A percentile compares a stretch with the other conserved stretches of the same genome.
Evolutionary conservation across 2,329 filamentous ascomycete species (phyloP).

Genomic region (Diatrype stigma): DNA sequence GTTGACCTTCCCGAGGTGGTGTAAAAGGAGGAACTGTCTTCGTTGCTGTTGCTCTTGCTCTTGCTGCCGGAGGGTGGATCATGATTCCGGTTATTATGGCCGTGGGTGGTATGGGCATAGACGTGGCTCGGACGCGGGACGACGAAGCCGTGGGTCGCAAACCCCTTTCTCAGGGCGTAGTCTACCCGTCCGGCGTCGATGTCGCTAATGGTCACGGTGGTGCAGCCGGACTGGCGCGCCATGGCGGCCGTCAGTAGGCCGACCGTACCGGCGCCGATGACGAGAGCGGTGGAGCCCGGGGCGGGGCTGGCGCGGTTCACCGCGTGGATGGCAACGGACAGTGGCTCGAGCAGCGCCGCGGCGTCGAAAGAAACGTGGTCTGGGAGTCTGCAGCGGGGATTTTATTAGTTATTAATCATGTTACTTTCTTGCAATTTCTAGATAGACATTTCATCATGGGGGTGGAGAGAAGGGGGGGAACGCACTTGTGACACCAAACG

Average conservation of each 20-base stretch:
- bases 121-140: constrained; percentile 42
- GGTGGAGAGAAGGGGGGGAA: not conserved
- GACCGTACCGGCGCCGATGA: constrained; percentile 62
- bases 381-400: constrained; percentile 42
- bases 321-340: constrained; percentile 59
- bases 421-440: no score
- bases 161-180: constrained; percentile 55
- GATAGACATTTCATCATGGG: not conserved
- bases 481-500: constrained; percentile 58
- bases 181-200: constrained; percentile 55
- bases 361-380: constrained; percentile 55
- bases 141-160: constrained; percentile 56
- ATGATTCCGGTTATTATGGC: no score
- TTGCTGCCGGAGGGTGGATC: no score
- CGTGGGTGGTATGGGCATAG: no score
- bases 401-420: constrained; percentile 15
- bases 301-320: constrained; percentile 50
- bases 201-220: constrained; percentile 56
- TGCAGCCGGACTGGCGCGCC: constrained; percentile 57
- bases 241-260: constrained; percentile 61
- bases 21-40: constrained; percentile 23
- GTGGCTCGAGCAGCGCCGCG: constrained; percentile 57
- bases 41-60: no score
- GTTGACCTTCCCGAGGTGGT: constrained; percentile 45
- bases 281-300: constrained; percentile 53